Evolutionary conservation across 306 rosid genomes (phyloP).

Genomic region (Neltuma alba): DNA sequence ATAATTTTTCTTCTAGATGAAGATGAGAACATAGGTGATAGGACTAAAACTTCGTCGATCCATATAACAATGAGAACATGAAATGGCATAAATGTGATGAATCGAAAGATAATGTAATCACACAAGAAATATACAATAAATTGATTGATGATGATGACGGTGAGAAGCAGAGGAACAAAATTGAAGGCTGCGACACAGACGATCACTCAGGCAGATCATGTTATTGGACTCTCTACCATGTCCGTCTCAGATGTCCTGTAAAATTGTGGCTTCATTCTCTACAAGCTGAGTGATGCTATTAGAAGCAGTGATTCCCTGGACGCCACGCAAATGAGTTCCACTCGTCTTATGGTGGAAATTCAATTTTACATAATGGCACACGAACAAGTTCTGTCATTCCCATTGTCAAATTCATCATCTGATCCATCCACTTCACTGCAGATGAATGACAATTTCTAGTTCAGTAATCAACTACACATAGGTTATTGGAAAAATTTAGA

Average conservation of each 20-base stretch:
- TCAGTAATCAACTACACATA: slow-evolving; percentile 35
- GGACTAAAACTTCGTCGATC: slow-evolving; percentile 17
- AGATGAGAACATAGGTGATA: slow-evolving; percentile 30
- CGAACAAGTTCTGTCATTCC: slow-evolving; percentile 77
- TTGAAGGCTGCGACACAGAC: slow-evolving; percentile 65
- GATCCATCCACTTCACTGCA: slow-evolving; percentile 87
- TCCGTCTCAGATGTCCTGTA: slow-evolving; percentile 38
- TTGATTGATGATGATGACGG: slow-evolving; percentile 22
- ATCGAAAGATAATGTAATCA: slow-evolving; percentile 60
- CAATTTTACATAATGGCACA: slow-evolving; percentile 80
- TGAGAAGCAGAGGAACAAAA: slow-evolving; percentile 59
- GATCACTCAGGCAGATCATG: slow-evolving; percentile 37
- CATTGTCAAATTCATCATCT: slow-evolving; percentile 78
- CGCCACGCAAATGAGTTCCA: slow-evolving; percentile 36
- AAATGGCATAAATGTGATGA: slow-evolving; percentile 47
- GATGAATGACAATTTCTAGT: slow-evolving; percentile 41
- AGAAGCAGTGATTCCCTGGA: slow-evolving; percentile 43
- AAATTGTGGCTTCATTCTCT: slow-evolving; percentile 44
- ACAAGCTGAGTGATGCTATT: slow-evolving; percentile 39
- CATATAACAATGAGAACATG: background rate
- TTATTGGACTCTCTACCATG: slow-evolving; percentile 22
- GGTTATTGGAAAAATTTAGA: background rate
- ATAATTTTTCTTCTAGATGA: slow-evolving; percentile 31
- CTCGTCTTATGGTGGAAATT: slow-evolving; percentile 39
- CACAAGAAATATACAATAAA: slow-evolving; percentile 60